A percentile compares a stretch with the other conserved stretches of the same genome.
phyloP scores from a whole-genome alignment of 495 filamentous ascomycete genomes.

The Stereocaulon alpinum region DNA sequence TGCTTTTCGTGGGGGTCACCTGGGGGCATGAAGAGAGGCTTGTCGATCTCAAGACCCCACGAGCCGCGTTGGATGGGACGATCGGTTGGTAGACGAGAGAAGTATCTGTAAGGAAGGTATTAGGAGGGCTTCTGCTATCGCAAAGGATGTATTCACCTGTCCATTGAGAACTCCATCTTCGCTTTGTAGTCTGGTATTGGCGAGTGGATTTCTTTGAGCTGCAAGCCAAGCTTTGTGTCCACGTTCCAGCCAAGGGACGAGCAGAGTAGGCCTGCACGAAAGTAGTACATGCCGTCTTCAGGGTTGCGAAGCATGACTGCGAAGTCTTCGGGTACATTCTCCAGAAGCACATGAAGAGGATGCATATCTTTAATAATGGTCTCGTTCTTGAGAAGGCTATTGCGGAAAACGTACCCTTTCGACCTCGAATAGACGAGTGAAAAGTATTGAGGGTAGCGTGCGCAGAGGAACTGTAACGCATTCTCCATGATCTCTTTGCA shows the following conservation, averaged over 20 bases:
- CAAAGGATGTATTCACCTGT: constrained; percentile 42
- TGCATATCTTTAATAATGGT: constrained; percentile 52
- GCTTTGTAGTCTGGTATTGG: constrained; percentile 81
- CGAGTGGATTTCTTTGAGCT: constrained; percentile 63
- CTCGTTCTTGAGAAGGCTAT: constrained; percentile 56
- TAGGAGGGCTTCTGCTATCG: neutral
- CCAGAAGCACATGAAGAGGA: constrained; percentile 63
- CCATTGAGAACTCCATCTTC: constrained; percentile 85
- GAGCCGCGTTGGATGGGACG: constrained; percentile 75
- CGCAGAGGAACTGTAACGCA: constrained; percentile 65
- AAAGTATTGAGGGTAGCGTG: constrained; percentile 76
- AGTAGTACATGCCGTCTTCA: constrained; percentile 59
- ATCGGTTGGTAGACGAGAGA: constrained; percentile 64
- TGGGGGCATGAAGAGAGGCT: constrained; percentile 69
- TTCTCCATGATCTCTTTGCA: constrained; percentile 91
- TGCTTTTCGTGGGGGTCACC: constrained; percentile 56
- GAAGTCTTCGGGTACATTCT: constrained; percentile 86
- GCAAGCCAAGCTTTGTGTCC: constrained; percentile 60
- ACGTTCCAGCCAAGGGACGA: constrained; percentile 76
- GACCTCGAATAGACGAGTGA: constrained; percentile 34
- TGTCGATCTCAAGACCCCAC: constrained; percentile 76
- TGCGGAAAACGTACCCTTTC: constrained; percentile 54
- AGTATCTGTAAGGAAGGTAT: constrained; percentile 44
- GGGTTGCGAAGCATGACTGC: constrained; percentile 68
- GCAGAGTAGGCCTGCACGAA: constrained; percentile 72